These are phyloP conservation scores for Leersia perrieri DNA, from an alignment of 176 grass and related monocot species.

Conservation along the genomic window DNA sequence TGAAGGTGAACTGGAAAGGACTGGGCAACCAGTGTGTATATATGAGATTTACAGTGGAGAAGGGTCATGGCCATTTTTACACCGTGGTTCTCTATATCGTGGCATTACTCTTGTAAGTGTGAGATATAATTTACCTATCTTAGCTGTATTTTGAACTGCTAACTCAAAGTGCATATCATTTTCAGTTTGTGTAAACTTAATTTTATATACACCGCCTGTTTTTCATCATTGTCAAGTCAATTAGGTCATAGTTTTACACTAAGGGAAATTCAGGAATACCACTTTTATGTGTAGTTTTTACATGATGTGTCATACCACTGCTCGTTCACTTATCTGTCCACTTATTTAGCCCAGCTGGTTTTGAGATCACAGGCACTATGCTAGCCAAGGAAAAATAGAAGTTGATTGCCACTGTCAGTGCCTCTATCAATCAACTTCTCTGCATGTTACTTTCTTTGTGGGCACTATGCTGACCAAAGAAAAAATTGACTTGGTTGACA, in stretches of 20 bases:
- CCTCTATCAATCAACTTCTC: constrained; percentile 11
- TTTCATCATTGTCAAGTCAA: neutral
- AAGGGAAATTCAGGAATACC: neutral
- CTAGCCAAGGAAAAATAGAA: neutral
- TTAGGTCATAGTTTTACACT: neutral
- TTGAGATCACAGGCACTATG: neutral
- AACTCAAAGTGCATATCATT: neutral
- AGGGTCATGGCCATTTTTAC: constrained; percentile 82
- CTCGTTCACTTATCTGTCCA: neutral
- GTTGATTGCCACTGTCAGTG: neutral
- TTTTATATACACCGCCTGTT: neutral
- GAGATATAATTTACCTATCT: constrained; percentile 18
- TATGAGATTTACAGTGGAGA: constrained; percentile 90
- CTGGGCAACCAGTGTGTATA: constrained; percentile 77
- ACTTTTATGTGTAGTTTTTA: neutral
- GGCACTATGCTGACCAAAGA: neutral
- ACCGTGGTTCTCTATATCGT: constrained; percentile 91
- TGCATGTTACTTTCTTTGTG: neutral
- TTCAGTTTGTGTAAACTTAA: constrained; percentile 15
- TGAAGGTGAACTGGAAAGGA: constrained; percentile 93
- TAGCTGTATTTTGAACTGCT: constrained; percentile 4
- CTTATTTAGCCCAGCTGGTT: neutral
- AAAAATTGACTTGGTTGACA: too few relatives aligned
- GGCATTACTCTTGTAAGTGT: constrained; percentile 81
- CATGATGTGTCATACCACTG: neutral